Base-by-base conservation (phyloP, 768 basidiomycete species). In the Mycena vulgaris region DNA sequence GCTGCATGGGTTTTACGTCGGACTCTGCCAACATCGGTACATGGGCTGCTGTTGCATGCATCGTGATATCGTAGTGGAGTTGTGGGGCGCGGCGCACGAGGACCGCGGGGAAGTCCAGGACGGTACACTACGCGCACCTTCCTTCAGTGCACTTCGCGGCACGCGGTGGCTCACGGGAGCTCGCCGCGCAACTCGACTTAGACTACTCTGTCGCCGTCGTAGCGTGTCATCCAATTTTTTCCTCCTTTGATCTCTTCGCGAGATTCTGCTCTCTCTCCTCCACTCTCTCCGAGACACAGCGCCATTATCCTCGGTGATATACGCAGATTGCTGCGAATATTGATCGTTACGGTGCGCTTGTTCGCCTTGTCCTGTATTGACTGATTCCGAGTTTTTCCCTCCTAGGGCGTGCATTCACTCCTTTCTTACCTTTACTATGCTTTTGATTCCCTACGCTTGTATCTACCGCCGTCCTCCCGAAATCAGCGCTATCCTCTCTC, bases 131-230 rank as follows among this genome's bases (percentile, higher is more conserved):
- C 5, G 27, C 48, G 35, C 48, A 27, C 10, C 61, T 62, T 62
- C 47, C 48, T 62, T 62, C 49, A 62, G 61, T 62, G 61, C 48
- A 62, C 61, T 62, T 62, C 31, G 61, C 61, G 35, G 61, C 27
- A 10, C 61, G 37, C 61, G 61, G 23, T 17, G 25, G 61, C 49
- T 33, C 48, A 48, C 49, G 61, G 61, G 28, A 37, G 48, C 48
- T 2, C 25, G 49, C 55, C 48, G 61, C 25, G 61, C 27, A 62
- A 62, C 61, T 62, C 61, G 61, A 62, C 45, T 62, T 49, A 51
- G 61, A 62, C 49, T 62, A 62, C 61, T 51, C 61, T 62, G 61
- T 27, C 33, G 61, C 61, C 35, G 61, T 47, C 48, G 27, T 62
- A 35, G 33, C 30, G 21, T 11, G 11, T 61, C 10, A 27, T 37